Percentiles rank a stretch among this genome's conserved stretches.
phyloP scores from a whole-genome alignment of 2,329 filamentous ascomycete species.

The Colletotrichum sp. region DNA sequence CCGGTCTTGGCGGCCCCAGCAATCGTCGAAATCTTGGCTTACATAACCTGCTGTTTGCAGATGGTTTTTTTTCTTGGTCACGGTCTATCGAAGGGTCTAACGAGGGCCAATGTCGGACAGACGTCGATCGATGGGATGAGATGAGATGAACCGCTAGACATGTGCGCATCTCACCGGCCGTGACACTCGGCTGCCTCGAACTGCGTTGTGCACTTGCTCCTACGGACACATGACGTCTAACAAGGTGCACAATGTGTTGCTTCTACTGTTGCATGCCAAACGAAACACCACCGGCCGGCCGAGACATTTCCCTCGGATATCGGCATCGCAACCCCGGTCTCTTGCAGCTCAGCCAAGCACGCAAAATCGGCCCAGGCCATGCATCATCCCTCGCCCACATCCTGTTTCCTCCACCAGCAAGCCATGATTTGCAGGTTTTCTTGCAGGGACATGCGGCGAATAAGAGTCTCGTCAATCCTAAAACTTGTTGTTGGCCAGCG shows the following conservation, averaged over 20 bases:
- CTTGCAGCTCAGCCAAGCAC: neutral
- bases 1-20: neutral
- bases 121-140: neutral
- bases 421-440: neutral
- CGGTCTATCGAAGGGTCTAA: neutral
- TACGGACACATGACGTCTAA: neutral
- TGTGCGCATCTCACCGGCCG: neutral
- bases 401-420: neutral
- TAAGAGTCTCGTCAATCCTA: no score
- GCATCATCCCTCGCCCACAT: neutral
- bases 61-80: neutral
- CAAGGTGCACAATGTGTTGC: neutral
- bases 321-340: slow-evolving; percentile 6
- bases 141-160: neutral
- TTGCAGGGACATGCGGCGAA: neutral
- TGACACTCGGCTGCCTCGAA: neutral
- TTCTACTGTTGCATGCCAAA: neutral
- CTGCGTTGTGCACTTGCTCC: neutral
- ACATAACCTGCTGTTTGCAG: slow-evolving; percentile 1
- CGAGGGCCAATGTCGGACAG: neutral
- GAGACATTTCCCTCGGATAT: slow-evolving; percentile 9
- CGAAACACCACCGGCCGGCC: neutral
- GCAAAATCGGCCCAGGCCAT: neutral
- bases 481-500: neutral
- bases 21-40: neutral